phyloP scores from a whole-genome alignment of 164 flowering plant species.

The Vitis amurensis region DNA sequence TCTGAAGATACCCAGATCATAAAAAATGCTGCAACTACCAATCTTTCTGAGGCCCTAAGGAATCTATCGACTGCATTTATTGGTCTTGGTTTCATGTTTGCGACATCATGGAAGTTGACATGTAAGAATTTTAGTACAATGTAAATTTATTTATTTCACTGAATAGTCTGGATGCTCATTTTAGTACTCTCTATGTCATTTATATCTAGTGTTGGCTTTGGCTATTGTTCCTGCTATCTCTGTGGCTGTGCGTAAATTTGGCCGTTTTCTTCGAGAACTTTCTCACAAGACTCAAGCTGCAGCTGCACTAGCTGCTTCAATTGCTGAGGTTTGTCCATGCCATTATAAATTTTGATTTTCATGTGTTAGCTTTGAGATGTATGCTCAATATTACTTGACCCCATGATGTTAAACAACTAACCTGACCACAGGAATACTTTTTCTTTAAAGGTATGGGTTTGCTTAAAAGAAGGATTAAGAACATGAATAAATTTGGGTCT shows the following conservation, averaged over 20 bases:
- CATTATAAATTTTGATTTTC: background rate
- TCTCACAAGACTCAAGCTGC: constrained; percentile 98
- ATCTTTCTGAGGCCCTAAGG: constrained; percentile 89
- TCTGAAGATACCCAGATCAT: constrained; percentile 98
- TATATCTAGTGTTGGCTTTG: constrained; percentile 72
- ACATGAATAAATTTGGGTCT: too few relatives aligned
- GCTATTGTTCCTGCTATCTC: constrained; percentile 72
- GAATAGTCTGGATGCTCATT: too few relatives aligned
- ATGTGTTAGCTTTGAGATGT: too few relatives aligned
- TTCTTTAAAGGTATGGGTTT: too few relatives aligned
- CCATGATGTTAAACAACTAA: too few relatives aligned
- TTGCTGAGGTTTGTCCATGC: constrained; percentile 74
- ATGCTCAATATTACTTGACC: too few relatives aligned
- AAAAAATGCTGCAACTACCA: constrained; percentile 97
- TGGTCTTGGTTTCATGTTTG: constrained; percentile 89
- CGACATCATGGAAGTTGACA: constrained; percentile 96
- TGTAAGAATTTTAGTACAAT: constrained; percentile 37
- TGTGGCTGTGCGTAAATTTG: constrained; percentile 71
- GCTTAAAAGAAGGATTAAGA: too few relatives aligned
- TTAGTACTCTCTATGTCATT: background rate
- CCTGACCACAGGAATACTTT: too few relatives aligned
- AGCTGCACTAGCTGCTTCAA: constrained; percentile 92
- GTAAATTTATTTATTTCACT: background rate
- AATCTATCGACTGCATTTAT: constrained; percentile 78
- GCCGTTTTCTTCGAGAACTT: constrained; percentile 90